A percentile compares a stretch with the other conserved stretches of the same genome.
Conservation (phyloP, 805 yeast genomes). For the Saccharomycopsis guyanensis region DNA sequence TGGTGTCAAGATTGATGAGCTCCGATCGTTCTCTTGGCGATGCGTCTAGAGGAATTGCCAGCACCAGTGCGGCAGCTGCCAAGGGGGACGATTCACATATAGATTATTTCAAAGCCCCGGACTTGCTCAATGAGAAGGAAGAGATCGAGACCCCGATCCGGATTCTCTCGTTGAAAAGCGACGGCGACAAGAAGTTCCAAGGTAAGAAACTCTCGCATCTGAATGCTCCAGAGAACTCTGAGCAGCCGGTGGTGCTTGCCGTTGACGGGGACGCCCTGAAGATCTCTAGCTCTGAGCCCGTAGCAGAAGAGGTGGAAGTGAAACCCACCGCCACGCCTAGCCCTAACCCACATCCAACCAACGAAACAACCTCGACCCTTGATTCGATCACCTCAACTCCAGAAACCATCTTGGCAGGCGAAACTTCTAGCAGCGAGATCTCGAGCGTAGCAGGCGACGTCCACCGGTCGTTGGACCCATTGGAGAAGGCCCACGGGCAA, state of each 20-base stretch:
- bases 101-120: conserved; percentile 4
- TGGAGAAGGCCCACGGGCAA: background rate
- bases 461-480: background rate
- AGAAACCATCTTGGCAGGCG: background rate
- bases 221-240: background rate
- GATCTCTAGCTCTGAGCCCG: conserved; percentile 4
- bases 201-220: background rate
- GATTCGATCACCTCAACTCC: background rate
- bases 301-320: background rate
- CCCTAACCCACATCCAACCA: background rate
- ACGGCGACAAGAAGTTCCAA: background rate
- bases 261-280: background rate
- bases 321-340: background rate
- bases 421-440: background rate
- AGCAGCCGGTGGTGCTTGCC: background rate
- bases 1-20: conserved; percentile 31
- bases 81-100: background rate
- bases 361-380: too few species aligned
- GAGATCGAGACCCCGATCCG: conserved; percentile 11
- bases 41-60: background rate
- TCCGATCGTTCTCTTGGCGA: conserved; percentile 2
- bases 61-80: background rate
- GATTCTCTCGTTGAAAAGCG: background rate
- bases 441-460: background rate
- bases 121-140: background rate